Evolutionary conservation across 371 early-diverging fungal species (phyloP), one percentile per base, ranked within the genome.

Genomic region (Apophysomyces ossiformis): DNA sequence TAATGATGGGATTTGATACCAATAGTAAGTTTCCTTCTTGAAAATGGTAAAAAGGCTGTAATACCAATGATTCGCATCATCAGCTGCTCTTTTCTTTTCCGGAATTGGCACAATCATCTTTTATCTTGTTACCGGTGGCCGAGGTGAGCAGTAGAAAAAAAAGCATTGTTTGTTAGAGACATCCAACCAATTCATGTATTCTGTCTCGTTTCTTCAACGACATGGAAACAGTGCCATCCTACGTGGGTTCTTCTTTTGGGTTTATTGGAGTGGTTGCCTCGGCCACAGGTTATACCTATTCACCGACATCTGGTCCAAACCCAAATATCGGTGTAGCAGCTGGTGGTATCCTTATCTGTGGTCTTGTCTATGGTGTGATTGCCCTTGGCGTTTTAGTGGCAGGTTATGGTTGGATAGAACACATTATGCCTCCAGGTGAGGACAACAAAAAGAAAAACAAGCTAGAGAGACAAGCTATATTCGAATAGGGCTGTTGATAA

Each of bases 21-120:
- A 85, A 84, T 63, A 86, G 82, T 81, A 74, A 69, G 65, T 67
- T 18, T 13, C 43, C 12, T 21, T 57, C 8, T n/a, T 50, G 2
- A 21, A 38, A 32, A 13, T 12, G 21, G 32, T 18, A 12, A 37
- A 32, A 32, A 43, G 38, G 41, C 69, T 38, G 46, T n/a, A n/a
- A 7, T 45, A 45, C 8, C 7, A n/a, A 13, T 13, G 41, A 41
- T 41, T 11, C 13, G 41, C 13, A 41, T 11, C 16, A 16, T 66
- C 63, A 79, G 84, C 85, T 45, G 73, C 87, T 12, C 60, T 87
- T 11, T 81, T 87, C 68, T 85, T 87, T 59, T 79, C 83, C 15
- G 87, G 88, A 41, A 69, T 88, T 37, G 86, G 87, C 13, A 88
- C 86, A 15, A 69, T 88, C 37, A 75, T 88, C 21, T 88, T 88